Evolutionary conservation across 2,329 filamentous ascomycete genomes (phyloP), one percentile per base, ranked within the genome.

Genomic region (Exophiala xenobiotica): DNA sequence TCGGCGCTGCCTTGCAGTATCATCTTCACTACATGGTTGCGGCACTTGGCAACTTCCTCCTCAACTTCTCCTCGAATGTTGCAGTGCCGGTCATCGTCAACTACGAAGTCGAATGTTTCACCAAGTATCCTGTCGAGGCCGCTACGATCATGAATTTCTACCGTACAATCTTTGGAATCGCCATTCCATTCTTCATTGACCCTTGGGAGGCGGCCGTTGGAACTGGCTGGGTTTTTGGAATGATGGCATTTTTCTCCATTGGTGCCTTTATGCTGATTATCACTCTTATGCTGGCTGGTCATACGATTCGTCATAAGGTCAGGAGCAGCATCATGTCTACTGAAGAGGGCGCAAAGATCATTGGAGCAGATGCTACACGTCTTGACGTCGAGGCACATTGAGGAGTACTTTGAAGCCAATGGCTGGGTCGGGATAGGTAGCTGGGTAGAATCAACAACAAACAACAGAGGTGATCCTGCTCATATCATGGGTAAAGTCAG

Each of bases 141-240:
- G 63, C 67, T 2, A 60, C 67, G 7, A 53, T 63, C 0, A 49
- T 71, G 12, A 69, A 68, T 35, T 63, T 47, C 3, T 68, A 64
- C 46, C 62, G 71, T 0, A 60, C 72, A n/a, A 61, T 60, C 2
- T 68, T 70, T 35, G 70, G 70, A 4, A 49, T 74, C 14, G 66
- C 67, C 0, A 66, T 72, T 12, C 65, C 65, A 16, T 74, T 74
- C 42, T 74, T 71, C 47, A 67, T 73, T 23, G 61, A 65, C 14
- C 62, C 63, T 1, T 74, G 72, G 71, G 64, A 67, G 7, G 62
- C 47, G 4, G 61, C 60, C 6, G 67, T 73, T 2, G 63, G 63
- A 12, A 58, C 70, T 9, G 66, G 65, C 3, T 74, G 71, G 71
- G 66, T 68, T 2, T 72, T 70, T 63, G 71, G 71, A 0, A 70